These are phyloP conservation scores for Talaromyces borbonicus DNA, from an alignment of 495 filamentous ascomycete species.

Conservation along the genomic window DNA sequence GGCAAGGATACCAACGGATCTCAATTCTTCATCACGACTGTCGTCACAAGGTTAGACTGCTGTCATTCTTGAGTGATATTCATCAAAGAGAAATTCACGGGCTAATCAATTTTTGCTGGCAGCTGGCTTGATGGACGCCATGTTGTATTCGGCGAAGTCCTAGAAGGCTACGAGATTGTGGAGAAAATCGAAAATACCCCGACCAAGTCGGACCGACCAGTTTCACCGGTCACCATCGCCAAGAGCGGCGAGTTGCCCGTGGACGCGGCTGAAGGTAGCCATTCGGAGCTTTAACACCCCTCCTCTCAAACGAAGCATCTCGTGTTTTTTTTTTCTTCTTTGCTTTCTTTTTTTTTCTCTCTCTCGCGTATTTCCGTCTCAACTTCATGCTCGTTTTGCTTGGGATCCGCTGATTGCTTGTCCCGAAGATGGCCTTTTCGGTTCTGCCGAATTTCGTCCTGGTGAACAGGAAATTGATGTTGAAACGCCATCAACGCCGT, in stretches of 20 bases:
- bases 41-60: conserved; percentile 59
- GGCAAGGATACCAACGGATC: conserved; percentile 97
- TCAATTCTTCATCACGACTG: conserved; percentile 96
- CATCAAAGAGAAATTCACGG: conserved; percentile 1
- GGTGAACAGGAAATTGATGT: neutral
- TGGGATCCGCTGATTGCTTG: conserved; percentile 26
- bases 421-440: conserved; percentile 12
- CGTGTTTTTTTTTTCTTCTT: conserved; percentile 10
- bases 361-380: no score
- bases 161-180: conserved; percentile 87
- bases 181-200: conserved; percentile 73
- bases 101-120: conserved; percentile 17
- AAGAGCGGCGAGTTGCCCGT: conserved; percentile 90
- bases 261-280: conserved; percentile 86
- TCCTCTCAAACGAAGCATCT: conserved; percentile 10
- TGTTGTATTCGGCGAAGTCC: conserved; percentile 85
- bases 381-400: conserved; percentile 8
- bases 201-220: conserved; percentile 65
- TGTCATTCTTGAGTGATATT: neutral
- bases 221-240: conserved; percentile 68
- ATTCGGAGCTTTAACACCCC: conserved; percentile 76
- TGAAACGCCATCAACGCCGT: neutral
- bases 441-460: conserved; percentile 6
- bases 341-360: no score
- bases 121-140: conserved; percentile 86